A percentile compares a stretch with the other conserved stretches of the same genome.
These are phyloP conservation scores for Didymella segeticola DNA, from an alignment of 2,329 filamentous ascomycete species.

Conservation along the genomic window DNA sequence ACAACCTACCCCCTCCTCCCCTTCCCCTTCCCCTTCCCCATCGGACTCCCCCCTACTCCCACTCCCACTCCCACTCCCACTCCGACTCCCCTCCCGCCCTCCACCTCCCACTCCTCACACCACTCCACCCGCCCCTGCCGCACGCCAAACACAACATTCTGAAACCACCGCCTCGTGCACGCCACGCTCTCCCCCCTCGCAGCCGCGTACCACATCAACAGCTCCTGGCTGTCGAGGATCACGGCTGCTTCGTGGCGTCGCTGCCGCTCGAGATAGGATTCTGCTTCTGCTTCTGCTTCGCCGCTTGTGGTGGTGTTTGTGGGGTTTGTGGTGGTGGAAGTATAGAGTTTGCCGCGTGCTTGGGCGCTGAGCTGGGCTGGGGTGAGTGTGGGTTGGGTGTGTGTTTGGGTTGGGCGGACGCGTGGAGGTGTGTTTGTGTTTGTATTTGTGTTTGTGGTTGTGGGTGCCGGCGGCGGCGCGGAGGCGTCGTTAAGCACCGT, in stretches of 20 bases:
- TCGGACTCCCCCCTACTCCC: conserved; percentile 6
- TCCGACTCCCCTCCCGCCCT: conserved; percentile 22
- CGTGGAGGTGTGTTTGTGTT: background rate
- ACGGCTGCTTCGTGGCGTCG: conserved; percentile 37
- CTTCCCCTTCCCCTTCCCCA: conserved; percentile 23
- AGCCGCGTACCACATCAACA: conserved; percentile 46
- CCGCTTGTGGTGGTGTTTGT: background rate
- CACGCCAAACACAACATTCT: conserved; percentile 40
- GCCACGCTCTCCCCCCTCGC: conserved; percentile 44
- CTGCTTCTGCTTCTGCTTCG: too few species aligned
- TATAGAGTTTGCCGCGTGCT: conserved; percentile 31
- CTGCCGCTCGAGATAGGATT: conserved; percentile 39
- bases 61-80: conserved; percentile 4
- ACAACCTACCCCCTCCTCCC: conserved; percentile 24
- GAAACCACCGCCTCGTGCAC: conserved; percentile 41
- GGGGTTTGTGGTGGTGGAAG: background rate
- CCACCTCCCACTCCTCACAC: conserved; percentile 30
- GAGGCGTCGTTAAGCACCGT: conserved; percentile 19
- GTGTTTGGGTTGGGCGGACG: background rate
- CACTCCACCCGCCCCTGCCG: conserved; percentile 14
- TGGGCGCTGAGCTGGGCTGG: conserved; percentile 37
- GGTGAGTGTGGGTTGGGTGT: conserved; percentile 15
- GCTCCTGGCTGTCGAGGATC: conserved; percentile 45
- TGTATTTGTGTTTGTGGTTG: background rate
- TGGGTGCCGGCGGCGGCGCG: background rate